Base-by-base conservation (phyloP, 352 stramenopile genomes). In the Phytopythium cucurbitacearum region DNA sequence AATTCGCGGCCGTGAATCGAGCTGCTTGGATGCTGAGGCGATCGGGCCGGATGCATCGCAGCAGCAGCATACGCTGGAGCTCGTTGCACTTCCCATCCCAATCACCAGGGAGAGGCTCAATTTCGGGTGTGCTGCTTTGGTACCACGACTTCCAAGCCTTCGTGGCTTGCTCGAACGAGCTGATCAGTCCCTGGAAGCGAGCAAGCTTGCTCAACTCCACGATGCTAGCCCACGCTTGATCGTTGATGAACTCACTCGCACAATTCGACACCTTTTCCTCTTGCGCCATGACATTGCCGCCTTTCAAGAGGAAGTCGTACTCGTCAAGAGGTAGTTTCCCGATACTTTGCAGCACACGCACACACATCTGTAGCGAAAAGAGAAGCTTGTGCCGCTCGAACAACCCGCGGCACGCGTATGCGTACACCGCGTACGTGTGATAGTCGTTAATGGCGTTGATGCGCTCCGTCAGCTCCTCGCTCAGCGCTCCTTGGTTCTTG, bases 321-420 rank as follows among this genome's bases (percentile, higher is more conserved):
- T 98, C 95, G 6, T 97, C 83, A 36, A 78, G 53, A 5, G 91
- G 88, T 2, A 98, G 70, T 53, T 98, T 98, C 51, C 91, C 82
- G 7, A 96, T 61, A 42, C 80, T 95, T 59, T 96, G 76, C 42
- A 98, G 68, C 16, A 98, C 94, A 15, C 91, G 87, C 11, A 97
- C 82, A 49, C 88, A 97, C 68, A 97, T 95, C 56, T 98, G 94
- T 11, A 99, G 69, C 32, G 89, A 97, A 51, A 99, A 98, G 0
- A 99, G 69, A 4, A 99, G 69, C 59, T 99, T 98, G 69, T 98
- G 94, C 0, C 86, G 74, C 60, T 99, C 95, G 60, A 99, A 98
- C 0, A 99, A 77, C 10, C 92, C 95, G 11, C 94, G 80, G 55
- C 95, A 99, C 0, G 95, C 91, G 62, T 97, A 98, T 36, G 85